Base-by-base conservation (phyloP, 2,329 filamentous ascomycete species). In the Neofusicoccum sp. region DNA sequence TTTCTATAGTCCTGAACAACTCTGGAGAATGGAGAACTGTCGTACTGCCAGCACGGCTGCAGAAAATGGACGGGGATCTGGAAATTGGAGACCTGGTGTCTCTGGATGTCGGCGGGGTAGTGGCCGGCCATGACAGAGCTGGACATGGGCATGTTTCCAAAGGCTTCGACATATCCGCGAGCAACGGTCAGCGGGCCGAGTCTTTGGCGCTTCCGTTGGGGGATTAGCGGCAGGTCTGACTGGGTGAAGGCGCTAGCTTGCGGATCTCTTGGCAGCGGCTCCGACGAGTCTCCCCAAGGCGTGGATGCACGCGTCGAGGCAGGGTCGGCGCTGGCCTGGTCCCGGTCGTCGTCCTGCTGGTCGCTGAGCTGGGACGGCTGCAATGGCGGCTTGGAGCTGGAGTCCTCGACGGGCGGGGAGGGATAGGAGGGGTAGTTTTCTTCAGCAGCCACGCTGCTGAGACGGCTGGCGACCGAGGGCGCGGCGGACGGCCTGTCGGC, bases 41-140 rank as follows among this genome's bases (percentile, higher is more conserved):
- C 59, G 6, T 44, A 16, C 6, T 62, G 37, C 59, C 59, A 62
- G 14, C 48, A 45, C n/a, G 59, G 59, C 16, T 62, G 59, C 37
- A 62, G 47, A 44, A 62, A 54, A 34, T 62, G 48, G 36, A 62
- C 59, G 31, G 59, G 59, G 16, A 62, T 52, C 12, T 62, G 59
- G 41, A 62, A 62, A 12, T 62, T 62, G 11, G 59, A 43, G n/a
- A 62, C 49, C 34, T 62, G 59, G 11, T 62, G 59, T 36, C 49
- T 31, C 22, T 62, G 59, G n/a, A 54, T 54, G 11, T 33, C 34
- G 48, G 33, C 6, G 8, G 59, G 41, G 31, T 62, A 62, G 36
- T 52, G 47, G 49, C 49, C 49, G 31, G 59, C 47, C 34, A 62
- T 45, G 14, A 62, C 33, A 6, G 59, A 52, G 59, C 59, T 62